phyloP scores from a whole-genome alignment of 108 stramenopile species.

The Nitzschia sp. region DNA sequence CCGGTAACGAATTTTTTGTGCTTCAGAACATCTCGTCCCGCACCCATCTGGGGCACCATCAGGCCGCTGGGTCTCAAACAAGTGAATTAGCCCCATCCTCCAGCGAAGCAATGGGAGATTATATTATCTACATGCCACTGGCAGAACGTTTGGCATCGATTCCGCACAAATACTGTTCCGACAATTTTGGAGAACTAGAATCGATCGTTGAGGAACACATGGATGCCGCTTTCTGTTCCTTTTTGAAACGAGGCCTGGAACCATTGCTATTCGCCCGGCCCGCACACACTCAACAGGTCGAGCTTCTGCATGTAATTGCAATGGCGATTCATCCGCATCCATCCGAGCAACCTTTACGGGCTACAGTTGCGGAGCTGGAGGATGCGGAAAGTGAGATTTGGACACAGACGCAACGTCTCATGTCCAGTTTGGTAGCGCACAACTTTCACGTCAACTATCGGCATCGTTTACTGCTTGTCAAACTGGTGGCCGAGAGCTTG shows the following conservation, averaged over 20 bases:
- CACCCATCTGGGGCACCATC: background rate
- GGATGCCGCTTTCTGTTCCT: conserved; percentile 38
- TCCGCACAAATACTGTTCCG: conserved; percentile 21
- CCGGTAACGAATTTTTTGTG: conserved; percentile 49
- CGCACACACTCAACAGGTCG: conserved; percentile 35
- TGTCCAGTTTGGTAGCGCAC: conserved; percentile 26
- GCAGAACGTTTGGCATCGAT: conserved; percentile 41
- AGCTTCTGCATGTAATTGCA: conserved; percentile 51
- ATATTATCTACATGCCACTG: conserved; percentile 38
- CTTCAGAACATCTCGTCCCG: conserved; percentile 30
- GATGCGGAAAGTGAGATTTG: conserved; percentile 27
- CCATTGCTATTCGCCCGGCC: conserved; percentile 43
- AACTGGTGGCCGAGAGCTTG: conserved; percentile 33
- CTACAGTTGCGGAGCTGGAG: conserved; percentile 22
- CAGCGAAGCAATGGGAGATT: conserved; percentile 9
- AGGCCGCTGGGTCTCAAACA: background rate
- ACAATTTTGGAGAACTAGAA: conserved; percentile 47
- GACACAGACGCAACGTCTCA: conserved; percentile 28
- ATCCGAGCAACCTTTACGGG: conserved; percentile 29
- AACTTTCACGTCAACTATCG: conserved; percentile 51
- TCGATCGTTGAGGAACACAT: conserved; percentile 24
- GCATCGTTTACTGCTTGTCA: conserved; percentile 42
- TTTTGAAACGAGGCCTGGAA: conserved; percentile 35
- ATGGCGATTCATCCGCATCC: conserved; percentile 52
- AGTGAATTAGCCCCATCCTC: background rate